Evolutionary conservation across 306 rosid species (phyloP), one percentile per base, ranked within the genome.

Genomic region (Ormosia semicastrata): DNA sequence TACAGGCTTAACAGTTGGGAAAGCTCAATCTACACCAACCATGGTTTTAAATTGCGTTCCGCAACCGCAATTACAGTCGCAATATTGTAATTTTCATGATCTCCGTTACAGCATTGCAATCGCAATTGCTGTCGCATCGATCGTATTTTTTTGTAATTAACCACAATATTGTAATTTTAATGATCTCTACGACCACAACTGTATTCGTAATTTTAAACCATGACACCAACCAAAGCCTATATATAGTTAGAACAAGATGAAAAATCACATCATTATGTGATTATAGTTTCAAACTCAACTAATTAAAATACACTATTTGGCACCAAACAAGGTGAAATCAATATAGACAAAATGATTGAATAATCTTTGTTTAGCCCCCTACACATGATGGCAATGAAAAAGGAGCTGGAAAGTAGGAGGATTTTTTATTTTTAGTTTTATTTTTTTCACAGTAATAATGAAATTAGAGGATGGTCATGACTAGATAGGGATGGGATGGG

Each of bases 321-420:
- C 6, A 4, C 66, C 43, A 49, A 50, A 71, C 53, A 47, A 71
- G 13, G 54, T 24, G 24, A 24, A 24, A 24, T 24, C 24, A 24
- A 33, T 4, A 17, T 37, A 33, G 71, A 58, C 71, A 47, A 73
- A 83, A 50, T 74, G 68, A 46, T 66, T 18, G 11, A 80, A 60
- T 43, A 36, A 70, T 56, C 11, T 43, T 15, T 32, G 58, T 50
- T 32, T 36, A 33, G 69, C 14, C 81, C 86, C 24, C 84, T 78
- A 49, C 82, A 49, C 39, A 60, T 59, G 62, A 74, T 64, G 80
- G 65, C 14, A 30, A 43, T 8, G 76, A 72, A 65, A 32, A 49
- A 37, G 58, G 77, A 46, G 40, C 47, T 2, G 24, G 37, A 81
- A 87, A 75, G 73, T 78, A 50, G 30, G 75, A 30, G 18, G 66